These are phyloP conservation scores for Achaetomium macrosporum DNA, from an alignment of 2,329 filamentous ascomycete genomes.

Conservation along the genomic window DNA sequence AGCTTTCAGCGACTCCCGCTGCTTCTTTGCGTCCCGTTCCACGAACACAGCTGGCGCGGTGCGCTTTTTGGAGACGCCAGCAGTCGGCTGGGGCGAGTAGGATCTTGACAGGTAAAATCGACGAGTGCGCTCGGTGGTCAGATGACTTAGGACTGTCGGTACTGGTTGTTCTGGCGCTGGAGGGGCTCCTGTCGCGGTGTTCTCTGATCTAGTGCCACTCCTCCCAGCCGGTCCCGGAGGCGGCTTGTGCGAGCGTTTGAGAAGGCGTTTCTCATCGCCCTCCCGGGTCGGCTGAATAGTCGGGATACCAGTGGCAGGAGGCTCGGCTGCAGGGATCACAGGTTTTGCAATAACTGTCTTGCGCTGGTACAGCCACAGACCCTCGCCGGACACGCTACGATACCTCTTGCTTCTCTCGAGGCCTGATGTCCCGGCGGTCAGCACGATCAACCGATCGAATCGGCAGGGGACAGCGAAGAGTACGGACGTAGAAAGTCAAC, in stretches of 20 bases:
- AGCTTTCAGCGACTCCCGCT: conserved; percentile 12
- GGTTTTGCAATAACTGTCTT: conserved; percentile 32
- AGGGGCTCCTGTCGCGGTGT: neutral
- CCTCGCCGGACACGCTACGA: conserved; percentile 33
- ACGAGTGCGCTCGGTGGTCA: conserved; percentile 16
- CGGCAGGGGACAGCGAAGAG: conserved; percentile 1
- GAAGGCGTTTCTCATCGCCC: conserved; percentile 29
- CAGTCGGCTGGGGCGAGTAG: conserved; percentile 14
- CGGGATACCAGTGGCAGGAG: conserved; percentile 30
- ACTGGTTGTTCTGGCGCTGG: neutral
- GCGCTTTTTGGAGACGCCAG: conserved; percentile 23
- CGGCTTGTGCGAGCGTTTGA: conserved; percentile 19
- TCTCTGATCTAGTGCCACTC: neutral
- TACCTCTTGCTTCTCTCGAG: conserved; percentile 51
- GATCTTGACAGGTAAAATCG: conserved; percentile 25
- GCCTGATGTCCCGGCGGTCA: conserved; percentile 32
- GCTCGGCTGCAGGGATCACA: conserved; percentile 26
- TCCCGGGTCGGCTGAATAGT: conserved; percentile 45
- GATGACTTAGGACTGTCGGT: neutral
- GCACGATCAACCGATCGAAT: conserved; percentile 5
- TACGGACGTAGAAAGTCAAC: conserved; percentile 51
- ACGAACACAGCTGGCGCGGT: conserved; percentile 23
- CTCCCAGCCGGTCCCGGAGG: conserved; percentile 13
- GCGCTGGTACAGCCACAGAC: conserved; percentile 52
- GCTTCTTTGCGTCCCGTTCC: conserved; percentile 24